Evolutionary conservation across 164 flowering plant species (phyloP).

Genomic region (Chloranthus sessilifolius): DNA sequence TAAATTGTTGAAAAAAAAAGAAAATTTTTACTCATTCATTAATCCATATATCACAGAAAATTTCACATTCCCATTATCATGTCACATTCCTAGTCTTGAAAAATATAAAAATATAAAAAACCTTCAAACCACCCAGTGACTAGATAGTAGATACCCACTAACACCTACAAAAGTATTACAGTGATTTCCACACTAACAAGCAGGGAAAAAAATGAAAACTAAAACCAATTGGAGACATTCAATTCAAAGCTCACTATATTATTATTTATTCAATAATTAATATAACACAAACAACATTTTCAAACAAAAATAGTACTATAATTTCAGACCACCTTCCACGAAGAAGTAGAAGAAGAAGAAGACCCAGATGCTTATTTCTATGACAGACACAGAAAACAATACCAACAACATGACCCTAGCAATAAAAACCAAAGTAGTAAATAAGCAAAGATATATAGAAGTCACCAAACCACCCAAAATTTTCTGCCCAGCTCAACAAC

Average conservation of each 20-base stretch:
- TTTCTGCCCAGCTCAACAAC: conserved; percentile 20
- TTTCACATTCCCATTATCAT: too few species aligned
- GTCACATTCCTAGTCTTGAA: too few species aligned
- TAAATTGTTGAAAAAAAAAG: too few species aligned
- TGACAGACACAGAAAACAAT: conserved; percentile 30
- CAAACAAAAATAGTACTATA: conserved; percentile 3
- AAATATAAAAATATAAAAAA: too few species aligned
- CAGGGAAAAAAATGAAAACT: too few species aligned
- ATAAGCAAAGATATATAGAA: conserved; percentile 20
- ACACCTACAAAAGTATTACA: too few species aligned
- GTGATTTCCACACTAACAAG: too few species aligned
- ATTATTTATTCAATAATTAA: conserved; percentile 8
- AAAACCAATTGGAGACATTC: too few species aligned
- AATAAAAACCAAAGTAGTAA: conserved; percentile 13
- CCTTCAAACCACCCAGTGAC: too few species aligned
- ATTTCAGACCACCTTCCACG: conserved; percentile 6
- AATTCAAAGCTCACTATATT: neutral
- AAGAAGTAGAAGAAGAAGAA: conserved; percentile 11
- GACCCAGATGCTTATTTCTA: conserved; percentile 48
- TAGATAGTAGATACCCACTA: too few species aligned
- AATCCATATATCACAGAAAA: too few species aligned
- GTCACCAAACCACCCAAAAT: conserved; percentile 40
- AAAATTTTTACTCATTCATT: too few species aligned
- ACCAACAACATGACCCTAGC: conserved; percentile 24
- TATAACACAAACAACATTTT: conserved; percentile 4